Evolutionary conservation across 352 stramenopile genomes (phyloP).

Genomic region (Phytophthora palmivora): DNA sequence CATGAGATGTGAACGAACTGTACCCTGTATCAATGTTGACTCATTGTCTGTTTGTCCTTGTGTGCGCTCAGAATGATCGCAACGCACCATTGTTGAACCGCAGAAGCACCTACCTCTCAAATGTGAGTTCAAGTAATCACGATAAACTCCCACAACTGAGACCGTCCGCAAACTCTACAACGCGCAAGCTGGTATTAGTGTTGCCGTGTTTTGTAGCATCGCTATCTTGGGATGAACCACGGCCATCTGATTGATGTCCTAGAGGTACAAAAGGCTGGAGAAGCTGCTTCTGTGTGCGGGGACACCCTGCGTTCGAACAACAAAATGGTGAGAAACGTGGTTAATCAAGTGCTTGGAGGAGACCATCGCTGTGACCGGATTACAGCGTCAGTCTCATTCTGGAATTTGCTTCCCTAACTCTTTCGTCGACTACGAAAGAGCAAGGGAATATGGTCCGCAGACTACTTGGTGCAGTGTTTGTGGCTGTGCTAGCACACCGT

Average conservation of each 20-base stretch:
- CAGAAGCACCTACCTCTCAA: no score
- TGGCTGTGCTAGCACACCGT: slow-evolving; percentile 6
- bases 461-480: slow-evolving; percentile 3
- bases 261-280: slow-evolving; percentile 15
- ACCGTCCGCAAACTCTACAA: no score
- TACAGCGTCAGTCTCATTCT: slow-evolving; percentile 11
- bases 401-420: slow-evolving; percentile 2
- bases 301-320: slow-evolving; percentile 33
- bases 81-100: no score
- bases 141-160: no score
- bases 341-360: slow-evolving; percentile 11
- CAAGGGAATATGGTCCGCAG: slow-evolving; percentile 4
- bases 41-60: no score
- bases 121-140: no score
- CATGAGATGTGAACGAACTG: no score
- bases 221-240: slow-evolving; percentile 18
- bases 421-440: not conserved
- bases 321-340: slow-evolving; percentile 24
- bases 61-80: no score
- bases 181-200: no score
- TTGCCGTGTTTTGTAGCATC: no score
- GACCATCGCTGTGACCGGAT: not conserved
- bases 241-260: no score
- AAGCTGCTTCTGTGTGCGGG: slow-evolving; percentile 5
- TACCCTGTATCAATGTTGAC: no score